Percentiles rank a stretch among this genome's conserved stretches.
Evolutionary conservation across 179 eudicot genomes (phyloP).

Genomic region (Actinidia chinensis): DNA sequence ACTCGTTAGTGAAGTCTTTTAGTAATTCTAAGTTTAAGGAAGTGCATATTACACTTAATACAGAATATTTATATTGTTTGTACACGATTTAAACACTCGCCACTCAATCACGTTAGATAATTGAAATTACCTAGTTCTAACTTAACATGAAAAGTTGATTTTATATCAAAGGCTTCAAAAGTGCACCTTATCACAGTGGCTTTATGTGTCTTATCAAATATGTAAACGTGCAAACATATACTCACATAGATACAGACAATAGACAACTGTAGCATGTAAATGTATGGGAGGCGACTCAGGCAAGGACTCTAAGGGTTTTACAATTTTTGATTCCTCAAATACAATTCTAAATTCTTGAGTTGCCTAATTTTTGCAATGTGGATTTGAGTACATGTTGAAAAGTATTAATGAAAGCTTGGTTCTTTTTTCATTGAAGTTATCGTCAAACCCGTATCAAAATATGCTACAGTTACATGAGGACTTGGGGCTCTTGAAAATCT

Average conservation of each 20-base stretch:
- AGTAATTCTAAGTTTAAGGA: background rate
- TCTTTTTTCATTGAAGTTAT: background rate
- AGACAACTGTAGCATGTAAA: too few relatives aligned
- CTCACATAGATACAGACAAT: background rate
- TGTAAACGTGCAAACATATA: too few relatives aligned
- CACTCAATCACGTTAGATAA: background rate
- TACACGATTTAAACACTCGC: background rate
- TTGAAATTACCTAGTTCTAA: background rate
- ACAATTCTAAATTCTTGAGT: background rate
- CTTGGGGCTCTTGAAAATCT: background rate
- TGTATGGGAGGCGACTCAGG: too few relatives aligned
- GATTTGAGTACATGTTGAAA: background rate
- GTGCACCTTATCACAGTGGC: background rate
- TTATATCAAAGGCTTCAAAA: background rate
- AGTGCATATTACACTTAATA: background rate
- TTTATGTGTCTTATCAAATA: background rate
- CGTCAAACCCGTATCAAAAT: background rate
- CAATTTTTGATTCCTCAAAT: conserved; percentile 7
- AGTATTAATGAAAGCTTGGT: background rate
- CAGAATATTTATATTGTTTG: background rate
- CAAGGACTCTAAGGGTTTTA: background rate
- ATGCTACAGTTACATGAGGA: background rate
- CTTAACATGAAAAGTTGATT: background rate
- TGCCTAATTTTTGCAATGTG: background rate
- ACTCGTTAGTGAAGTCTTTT: background rate